Conservation (phyloP, 345 rosid genomes). For the Rhodomyrtus tomentosa region DNA sequence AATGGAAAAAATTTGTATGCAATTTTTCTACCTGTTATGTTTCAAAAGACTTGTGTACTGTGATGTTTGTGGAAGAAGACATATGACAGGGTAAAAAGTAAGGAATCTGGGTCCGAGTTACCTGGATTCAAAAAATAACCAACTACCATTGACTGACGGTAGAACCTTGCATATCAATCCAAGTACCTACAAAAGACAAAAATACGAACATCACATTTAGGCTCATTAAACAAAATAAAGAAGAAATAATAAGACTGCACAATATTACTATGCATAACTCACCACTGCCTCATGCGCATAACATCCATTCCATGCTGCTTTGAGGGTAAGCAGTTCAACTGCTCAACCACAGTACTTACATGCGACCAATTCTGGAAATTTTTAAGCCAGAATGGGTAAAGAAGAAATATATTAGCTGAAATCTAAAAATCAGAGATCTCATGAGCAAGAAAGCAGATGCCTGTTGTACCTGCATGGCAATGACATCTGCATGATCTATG, state of each 20-base stretch:
- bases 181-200: slow-evolving; percentile 48
- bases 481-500: slow-evolving; percentile 90
- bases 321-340: slow-evolving; percentile 55
- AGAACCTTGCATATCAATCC: slow-evolving; percentile 68
- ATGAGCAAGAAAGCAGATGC: slow-evolving; percentile 9
- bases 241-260: neutral
- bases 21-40: neutral
- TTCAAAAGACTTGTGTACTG: neutral
- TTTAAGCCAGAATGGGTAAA: neutral
- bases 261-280: slow-evolving; percentile 3
- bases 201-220: neutral
- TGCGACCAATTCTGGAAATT: slow-evolving; percentile 71
- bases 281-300: slow-evolving; percentile 85
- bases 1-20: neutral
- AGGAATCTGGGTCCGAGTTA: slow-evolving; percentile 6
- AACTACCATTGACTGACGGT: slow-evolving; percentile 67
- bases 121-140: slow-evolving; percentile 81
- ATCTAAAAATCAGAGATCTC: neutral
- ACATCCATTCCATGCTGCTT: slow-evolving; percentile 80
- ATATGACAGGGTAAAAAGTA: neutral
- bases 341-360: slow-evolving; percentile 46
- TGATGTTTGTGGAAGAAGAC: neutral
- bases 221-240: neutral
- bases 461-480: slow-evolving; percentile 69
- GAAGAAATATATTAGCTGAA: neutral